Conservation (phyloP, 495 filamentous ascomycete species). For the Cenococcum geophilum region DNA sequence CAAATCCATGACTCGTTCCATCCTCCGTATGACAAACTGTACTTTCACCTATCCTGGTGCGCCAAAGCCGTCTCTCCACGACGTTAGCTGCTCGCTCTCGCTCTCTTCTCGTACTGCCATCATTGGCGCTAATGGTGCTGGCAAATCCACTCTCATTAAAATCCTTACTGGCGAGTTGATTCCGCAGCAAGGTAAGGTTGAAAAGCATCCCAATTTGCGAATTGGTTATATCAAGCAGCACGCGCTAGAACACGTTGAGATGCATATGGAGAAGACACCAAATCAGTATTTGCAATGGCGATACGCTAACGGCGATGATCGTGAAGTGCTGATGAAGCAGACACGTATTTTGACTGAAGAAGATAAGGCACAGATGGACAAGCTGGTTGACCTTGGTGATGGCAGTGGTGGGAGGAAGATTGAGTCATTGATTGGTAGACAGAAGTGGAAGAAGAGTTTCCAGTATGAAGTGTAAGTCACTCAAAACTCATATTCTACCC, state of each 20-base stretch:
- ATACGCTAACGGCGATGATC: constrained; percentile 92
- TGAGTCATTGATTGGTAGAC: constrained; percentile 86
- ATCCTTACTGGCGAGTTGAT: constrained; percentile 92
- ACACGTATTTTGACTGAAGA: constrained; percentile 80
- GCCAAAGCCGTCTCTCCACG: constrained; percentile 75
- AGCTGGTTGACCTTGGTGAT: constrained; percentile 72
- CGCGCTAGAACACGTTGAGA: constrained; percentile 96
- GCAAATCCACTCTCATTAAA: constrained; percentile 98
- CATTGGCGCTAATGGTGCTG: constrained; percentile 95
- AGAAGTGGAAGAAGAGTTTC: constrained; percentile 99
- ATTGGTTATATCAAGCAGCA: constrained; percentile 99
- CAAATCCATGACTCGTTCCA: constrained; percentile 86
- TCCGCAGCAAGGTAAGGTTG: constrained; percentile 79
- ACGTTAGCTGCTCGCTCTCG: constrained; percentile 77
- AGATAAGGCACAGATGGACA: constrained; percentile 87
- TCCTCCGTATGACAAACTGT: constrained; percentile 88
- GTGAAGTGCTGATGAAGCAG: constrained; percentile 96
- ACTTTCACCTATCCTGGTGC: constrained; percentile 86
- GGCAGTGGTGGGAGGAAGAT: constrained; percentile 72
- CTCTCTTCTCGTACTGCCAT: constrained; percentile 92
- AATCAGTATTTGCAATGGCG: constrained; percentile 99
- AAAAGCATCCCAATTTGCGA: constrained; percentile 97
- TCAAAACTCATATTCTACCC: background rate
- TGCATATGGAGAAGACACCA: constrained; percentile 98
- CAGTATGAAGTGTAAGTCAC: constrained; percentile 85